These are phyloP conservation scores for Staphylotrichum tortipilum DNA, from an alignment of 495 filamentous ascomycete genomes.

Conservation along the genomic window DNA sequence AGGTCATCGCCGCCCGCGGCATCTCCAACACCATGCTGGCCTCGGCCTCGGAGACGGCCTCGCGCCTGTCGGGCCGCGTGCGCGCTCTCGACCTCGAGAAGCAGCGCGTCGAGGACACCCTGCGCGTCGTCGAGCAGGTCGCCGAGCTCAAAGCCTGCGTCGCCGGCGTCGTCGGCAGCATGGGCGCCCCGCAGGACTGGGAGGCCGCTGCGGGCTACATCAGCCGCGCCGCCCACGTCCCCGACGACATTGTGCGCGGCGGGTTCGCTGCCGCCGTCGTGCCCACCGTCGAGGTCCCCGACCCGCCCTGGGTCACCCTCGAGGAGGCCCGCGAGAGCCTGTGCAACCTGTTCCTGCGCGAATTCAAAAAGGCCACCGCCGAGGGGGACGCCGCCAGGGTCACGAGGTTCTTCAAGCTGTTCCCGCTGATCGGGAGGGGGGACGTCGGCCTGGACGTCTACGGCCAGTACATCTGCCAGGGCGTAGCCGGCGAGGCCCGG, in stretches of 20 bases:
- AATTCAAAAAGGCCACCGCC: slow-evolving; percentile 87
- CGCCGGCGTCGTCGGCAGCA: slow-evolving; percentile 86
- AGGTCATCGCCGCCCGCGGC: slow-evolving; percentile 71
- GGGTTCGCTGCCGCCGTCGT: slow-evolving; percentile 90
- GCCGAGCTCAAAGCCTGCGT: slow-evolving; percentile 93
- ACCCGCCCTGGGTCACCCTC: slow-evolving; percentile 79
- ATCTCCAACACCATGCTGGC: slow-evolving; percentile 86
- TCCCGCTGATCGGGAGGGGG: slow-evolving; percentile 84
- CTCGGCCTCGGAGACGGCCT: slow-evolving; percentile 74
- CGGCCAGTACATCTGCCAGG: slow-evolving; percentile 88
- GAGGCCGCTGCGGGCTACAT: slow-evolving; percentile 90
- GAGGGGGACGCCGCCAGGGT: slow-evolving; percentile 79
- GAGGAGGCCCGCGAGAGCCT: slow-evolving; percentile 78
- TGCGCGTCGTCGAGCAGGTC: slow-evolving; percentile 91
- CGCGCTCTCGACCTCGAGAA: slow-evolving; percentile 83
- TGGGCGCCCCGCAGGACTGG: slow-evolving; percentile 98
- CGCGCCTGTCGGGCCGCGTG: slow-evolving; percentile 75
- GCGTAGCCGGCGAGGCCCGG: slow-evolving; percentile 75
- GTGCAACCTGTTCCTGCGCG: slow-evolving; percentile 80
- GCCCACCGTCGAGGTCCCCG: slow-evolving; percentile 89
- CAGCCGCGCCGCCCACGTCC: slow-evolving; percentile 70
- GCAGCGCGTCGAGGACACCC: slow-evolving; percentile 75
- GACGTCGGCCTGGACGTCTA: slow-evolving; percentile 91
- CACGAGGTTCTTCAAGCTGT: slow-evolving; percentile 95
- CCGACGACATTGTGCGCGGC: slow-evolving; percentile 66